phyloP scores from a whole-genome alignment of 2,329 filamentous ascomycete species.

The Polytolypa hystricis region DNA sequence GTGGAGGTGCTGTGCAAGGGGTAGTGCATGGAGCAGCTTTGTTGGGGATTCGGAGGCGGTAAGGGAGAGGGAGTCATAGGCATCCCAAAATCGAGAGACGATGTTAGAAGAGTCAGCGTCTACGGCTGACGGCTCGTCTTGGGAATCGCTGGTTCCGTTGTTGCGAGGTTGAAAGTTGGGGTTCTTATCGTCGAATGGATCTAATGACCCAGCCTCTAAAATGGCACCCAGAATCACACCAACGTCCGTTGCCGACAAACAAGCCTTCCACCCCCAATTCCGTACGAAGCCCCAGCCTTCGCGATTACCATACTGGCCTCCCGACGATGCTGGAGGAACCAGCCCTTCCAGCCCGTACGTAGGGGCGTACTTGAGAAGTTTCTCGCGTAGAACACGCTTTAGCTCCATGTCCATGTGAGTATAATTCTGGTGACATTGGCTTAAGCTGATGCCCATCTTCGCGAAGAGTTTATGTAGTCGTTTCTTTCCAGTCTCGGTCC shows the following conservation, averaged over 20 bases:
- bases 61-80: constrained; percentile 45
- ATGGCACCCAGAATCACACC: constrained; percentile 87
- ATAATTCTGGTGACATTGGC: constrained; percentile 90
- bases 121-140: constrained; percentile 12
- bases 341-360: constrained; percentile 90
- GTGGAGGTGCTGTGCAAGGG: constrained; percentile 78
- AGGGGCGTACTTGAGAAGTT: constrained; percentile 81
- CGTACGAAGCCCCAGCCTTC: constrained; percentile 96
- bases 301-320: constrained; percentile 59
- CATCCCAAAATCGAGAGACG: constrained; percentile 44
- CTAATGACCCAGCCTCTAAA: constrained; percentile 64
- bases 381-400: constrained; percentile 73
- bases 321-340: constrained; percentile 66
- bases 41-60: constrained; percentile 34
- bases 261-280: constrained; percentile 96
- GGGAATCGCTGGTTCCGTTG: constrained; percentile 13
- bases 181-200: constrained; percentile 17
- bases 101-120: constrained; percentile 23
- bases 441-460: constrained; percentile 93
- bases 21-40: constrained; percentile 61
- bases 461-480: constrained; percentile 86
- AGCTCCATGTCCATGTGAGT: constrained; percentile 98
- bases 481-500: constrained; percentile 82
- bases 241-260: constrained; percentile 83
- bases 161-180: constrained; percentile 9